Evolutionary conservation across 2,329 filamentous ascomycete genomes (phyloP), one percentile per base, ranked within the genome.

Genomic region (Talaromyces sp.): DNA sequence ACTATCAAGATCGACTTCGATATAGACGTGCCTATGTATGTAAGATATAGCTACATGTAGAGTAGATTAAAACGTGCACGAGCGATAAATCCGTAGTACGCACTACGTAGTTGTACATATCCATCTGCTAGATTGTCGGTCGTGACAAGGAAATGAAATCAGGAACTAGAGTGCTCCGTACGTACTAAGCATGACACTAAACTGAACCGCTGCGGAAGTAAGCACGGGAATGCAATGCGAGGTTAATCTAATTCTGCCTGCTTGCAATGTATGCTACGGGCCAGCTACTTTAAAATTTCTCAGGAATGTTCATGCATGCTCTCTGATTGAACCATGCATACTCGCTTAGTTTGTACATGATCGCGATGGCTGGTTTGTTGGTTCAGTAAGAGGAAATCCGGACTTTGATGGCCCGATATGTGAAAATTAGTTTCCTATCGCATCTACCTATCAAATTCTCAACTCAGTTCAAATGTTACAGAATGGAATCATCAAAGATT

Each of bases 141-240:
- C 2, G 17, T 43, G 25, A 19, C 49, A 54, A 15, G 49, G 6
- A 31, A n/a, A 27, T 34, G 49, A 34, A 29, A 15, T 15, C 8
- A 36, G 51, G 29, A 11, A 54, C 51, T 54, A 56, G 31, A 56
- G 31, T n/a, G 10, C 22, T 15, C 15, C 15, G 25, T 36, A 56
- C 22, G n/a, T 51, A 56, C 31, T 15, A 38, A 56, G 53, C 53
- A 56, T 56, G 53, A 6, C 53, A 56, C 53, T 56, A 38, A 25
- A 22, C 15, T 29, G 40, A 53, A 43, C 19, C 29, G 38, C 61
- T 58, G 61, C 61, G 61, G 61, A 58, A 58, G 61, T 53, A 65
- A 65, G 62, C n/a, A 67, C 65, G 64, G 64, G 64, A 65, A 68
- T 69, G 68, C 68, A 69, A 69, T 69, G 68, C 60, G 67, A 68